Evolutionary conservation across 1,284 basidiomycete species (phyloP).

Genomic region (Trichosporon sp.): DNA sequence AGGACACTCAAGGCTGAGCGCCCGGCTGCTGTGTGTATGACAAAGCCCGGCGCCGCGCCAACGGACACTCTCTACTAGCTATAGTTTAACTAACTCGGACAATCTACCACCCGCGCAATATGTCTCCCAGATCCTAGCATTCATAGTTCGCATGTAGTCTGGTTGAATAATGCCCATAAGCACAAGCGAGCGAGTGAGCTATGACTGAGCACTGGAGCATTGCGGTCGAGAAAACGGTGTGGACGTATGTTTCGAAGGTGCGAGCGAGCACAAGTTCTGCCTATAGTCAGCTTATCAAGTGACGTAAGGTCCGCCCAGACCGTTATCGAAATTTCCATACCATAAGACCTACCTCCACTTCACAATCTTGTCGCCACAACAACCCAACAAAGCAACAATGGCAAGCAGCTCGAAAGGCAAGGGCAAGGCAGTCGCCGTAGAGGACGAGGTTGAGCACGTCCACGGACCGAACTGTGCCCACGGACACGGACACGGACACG

Average conservation of each 20-base stretch:
- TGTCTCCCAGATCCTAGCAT: not conserved
- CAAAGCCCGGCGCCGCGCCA: too few species aligned
- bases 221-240: too few species aligned
- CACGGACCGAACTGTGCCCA: not conserved
- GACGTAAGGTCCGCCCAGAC: not conserved
- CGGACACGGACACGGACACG: not conserved
- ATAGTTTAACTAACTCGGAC: not conserved
- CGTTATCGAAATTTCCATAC: not conserved
- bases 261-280: not conserved
- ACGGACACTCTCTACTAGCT: not conserved
- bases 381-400: not conserved
- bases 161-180: not conserved
- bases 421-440: conserved; percentile 4
- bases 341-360: not conserved
- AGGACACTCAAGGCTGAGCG: not conserved
- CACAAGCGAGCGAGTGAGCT: not conserved
- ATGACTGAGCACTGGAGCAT: not conserved
- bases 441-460: not conserved
- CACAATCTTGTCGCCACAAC: not conserved
- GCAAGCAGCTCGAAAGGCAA: conserved; percentile 6
- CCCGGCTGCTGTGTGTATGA: not conserved
- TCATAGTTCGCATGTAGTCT: not conserved
- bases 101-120: too few species aligned
- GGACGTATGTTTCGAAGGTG: too few species aligned
- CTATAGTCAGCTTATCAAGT: not conserved